These are phyloP conservation scores for Orychophragmus violaceus DNA, from an alignment of 345 rosid species.

Conservation along the genomic window DNA sequence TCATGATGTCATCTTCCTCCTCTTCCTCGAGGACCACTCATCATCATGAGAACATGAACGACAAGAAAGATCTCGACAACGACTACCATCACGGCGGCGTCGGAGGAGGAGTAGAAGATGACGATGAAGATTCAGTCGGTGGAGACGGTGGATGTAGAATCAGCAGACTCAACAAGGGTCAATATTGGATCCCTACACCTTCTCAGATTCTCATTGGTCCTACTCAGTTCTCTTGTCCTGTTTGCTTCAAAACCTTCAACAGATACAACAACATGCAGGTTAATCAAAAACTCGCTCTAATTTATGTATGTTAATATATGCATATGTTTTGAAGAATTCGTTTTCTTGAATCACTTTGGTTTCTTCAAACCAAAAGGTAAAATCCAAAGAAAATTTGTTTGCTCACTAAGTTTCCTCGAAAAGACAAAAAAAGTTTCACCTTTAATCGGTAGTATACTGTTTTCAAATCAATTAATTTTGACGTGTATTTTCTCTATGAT, in stretches of 20 bases:
- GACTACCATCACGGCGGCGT: neutral
- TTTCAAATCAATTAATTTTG: constrained; percentile 32
- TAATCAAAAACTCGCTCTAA: neutral
- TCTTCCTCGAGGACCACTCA: constrained; percentile 24
- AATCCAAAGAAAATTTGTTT: constrained; percentile 8
- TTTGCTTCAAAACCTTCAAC: constrained; percentile 91
- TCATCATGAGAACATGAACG: constrained; percentile 15
- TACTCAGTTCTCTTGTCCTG: constrained; percentile 97
- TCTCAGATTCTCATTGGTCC: constrained; percentile 98
- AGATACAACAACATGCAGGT: constrained; percentile 99
- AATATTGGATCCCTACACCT: constrained; percentile 98
- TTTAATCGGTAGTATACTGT: constrained; percentile 13
- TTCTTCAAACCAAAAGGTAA: constrained; percentile 20
- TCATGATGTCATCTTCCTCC: constrained; percentile 46
- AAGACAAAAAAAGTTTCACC: constrained; percentile 11
- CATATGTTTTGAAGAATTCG: neutral
- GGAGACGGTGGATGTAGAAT: constrained; percentile 44
- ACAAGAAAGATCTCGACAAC: constrained; percentile 19
- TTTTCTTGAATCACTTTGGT: neutral
- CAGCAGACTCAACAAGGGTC: constrained; percentile 82
- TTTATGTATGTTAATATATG: neutral
- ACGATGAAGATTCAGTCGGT: constrained; percentile 46
- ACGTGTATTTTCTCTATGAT: constrained; percentile 31
- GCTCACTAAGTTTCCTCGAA: constrained; percentile 21
- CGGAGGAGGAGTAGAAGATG: constrained; percentile 29